Base-by-base conservation (phyloP, 768 basidiomycete genomes). In the Melanogaster broomeanus region DNA sequence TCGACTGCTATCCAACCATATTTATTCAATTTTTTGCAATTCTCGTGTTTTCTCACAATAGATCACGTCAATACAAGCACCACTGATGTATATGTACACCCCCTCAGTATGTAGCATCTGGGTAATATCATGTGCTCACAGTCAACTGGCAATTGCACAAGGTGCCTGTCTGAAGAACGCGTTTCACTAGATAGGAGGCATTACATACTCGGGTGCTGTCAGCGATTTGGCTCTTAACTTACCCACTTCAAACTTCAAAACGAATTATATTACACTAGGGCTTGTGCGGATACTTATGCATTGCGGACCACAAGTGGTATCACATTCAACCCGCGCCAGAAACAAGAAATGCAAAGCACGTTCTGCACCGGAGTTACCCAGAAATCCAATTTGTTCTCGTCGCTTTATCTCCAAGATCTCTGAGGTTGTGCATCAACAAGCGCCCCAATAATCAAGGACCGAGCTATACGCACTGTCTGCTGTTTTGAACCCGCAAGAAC, bases 401-500 rank as follows among this genome's bases (percentile, higher is more conserved):
- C 2, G 50, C 49, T 25, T 48, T 56, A 12, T 56, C 55, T 12
- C 52, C 60, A 21, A 64, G 57, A 45, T 63, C 63, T 34, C 62
- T 64, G 37, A 4, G 30, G 21, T 24, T 0, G 21, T 18, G 40
- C 1, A 3, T 56, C 4, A 56, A 24, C n/a, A 13, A 2, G n/a
- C n/a, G 4, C 13, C 6, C 3, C 10, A 27, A 9, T 6, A 37
- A 24, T 21, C 18, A 27, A 35, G n/a, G n/a, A 30, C 4, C 1
- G 10, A 34, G 28, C 11, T 0, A 3, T 5, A 37, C 64, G 49
- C 42, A 85, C 87, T 83, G 81, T 56, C 88, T 75, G 57, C 90
- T 92, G 58, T 93, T 94, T 71, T 96, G 93, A 5, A 97, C 94
- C 0, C 94, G 81, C 48, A 95, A 83, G 65, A 96, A 96, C 24